Evolutionary conservation across 2,329 filamentous ascomycete species (phyloP).

Genomic region (Tolypocladium endophyticum): DNA sequence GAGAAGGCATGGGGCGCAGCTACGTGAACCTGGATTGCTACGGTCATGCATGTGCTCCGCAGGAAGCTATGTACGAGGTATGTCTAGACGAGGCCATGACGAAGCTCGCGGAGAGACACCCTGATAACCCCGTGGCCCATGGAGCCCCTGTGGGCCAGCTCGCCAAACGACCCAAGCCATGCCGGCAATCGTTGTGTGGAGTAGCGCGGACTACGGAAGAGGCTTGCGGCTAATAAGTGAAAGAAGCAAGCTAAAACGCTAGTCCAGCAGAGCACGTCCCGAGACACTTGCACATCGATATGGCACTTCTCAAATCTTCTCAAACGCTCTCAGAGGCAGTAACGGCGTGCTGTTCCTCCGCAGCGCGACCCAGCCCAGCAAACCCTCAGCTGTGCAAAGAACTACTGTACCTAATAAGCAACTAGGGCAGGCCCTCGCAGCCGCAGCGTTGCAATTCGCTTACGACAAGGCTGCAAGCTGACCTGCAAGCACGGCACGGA

Average conservation of each 20-base stretch:
- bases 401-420: no score
- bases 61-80: neutral
- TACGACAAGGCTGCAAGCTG: neutral
- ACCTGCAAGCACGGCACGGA: neutral
- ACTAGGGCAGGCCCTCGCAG: no score
- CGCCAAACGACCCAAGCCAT: no score
- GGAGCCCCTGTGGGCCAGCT: no score
- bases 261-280: no score
- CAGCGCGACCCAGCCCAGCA: neutral
- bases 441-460: neutral
- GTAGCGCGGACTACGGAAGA: neutral
- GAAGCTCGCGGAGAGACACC: neutral
- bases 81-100: neutral
- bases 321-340: slow-evolving; percentile 4
- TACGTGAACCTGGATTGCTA: neutral
- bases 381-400: neutral
- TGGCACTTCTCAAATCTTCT: slow-evolving; percentile 4
- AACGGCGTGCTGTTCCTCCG: no score
- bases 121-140: neutral
- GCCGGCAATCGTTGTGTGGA: neutral
- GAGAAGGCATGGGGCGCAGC: neutral
- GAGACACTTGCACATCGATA: neutral
- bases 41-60: neutral
- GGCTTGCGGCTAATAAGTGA: neutral
- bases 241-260: neutral